Base-by-base conservation (phyloP, 139 green algal genomes). In the Spirogloea muscicola region DNA sequence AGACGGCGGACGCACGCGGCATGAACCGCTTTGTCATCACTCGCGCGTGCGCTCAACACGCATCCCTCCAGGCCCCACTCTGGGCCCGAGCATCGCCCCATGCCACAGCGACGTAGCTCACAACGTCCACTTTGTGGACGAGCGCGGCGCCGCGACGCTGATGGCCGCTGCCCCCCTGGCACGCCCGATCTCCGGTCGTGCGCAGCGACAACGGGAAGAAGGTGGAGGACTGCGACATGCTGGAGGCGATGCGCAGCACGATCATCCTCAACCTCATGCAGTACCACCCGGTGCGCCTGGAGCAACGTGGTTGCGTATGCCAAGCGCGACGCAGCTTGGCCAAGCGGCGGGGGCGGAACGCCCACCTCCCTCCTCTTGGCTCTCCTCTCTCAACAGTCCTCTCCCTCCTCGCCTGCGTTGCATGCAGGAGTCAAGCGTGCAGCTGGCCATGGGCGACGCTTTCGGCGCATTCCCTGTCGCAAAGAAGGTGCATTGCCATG, bases 201-300 rank as follows among this genome's bases (percentile, higher is more conserved):
- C n/a, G 48, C 48, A 74, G 64, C 25, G 74, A 77, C 21, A 93
- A 78, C 1, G 87, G 83, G 57, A 90, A 97, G 69, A 97, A 98
- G 84, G 68, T 96, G 7, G 58, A 93, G 18, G 92, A 90, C 72
- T 88, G 82, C 0, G 78, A 86, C 10, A 83, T 86, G 38, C 58
- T 97, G 67, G 91, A 97, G 84, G 86, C 93, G 75, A 96, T 97
- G 57, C 88, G 92, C 37, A 79, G 94, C 65, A 96, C 92, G 5
- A 91, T 98, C 66, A 82, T 97, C 13, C 88, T 87, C 51, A 92
- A 87, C 68, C 84, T 96, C 63, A 64, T 92, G 46, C 59, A 87
- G 9, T 96, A 85, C 68, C 91, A 95, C 84, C 93, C 93, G 2
- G 92, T 96, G 72, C 72, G 57, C 4, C 62, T 25, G 41, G 3